Base-by-base conservation (phyloP, 768 basidiomycete genomes). In the Boletus reticuloceps region DNA sequence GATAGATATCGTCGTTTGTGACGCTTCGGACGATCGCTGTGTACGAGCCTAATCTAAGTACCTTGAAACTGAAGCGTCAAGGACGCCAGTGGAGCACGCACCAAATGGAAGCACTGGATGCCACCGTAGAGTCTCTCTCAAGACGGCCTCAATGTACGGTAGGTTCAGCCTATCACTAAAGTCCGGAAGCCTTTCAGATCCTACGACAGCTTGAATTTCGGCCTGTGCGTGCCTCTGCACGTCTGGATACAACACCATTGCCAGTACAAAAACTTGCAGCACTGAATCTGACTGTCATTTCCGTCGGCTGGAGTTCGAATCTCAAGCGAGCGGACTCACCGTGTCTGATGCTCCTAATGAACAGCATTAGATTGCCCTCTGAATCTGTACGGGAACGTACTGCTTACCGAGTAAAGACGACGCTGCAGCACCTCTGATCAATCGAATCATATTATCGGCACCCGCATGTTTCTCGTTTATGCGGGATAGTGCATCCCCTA, bases 211-310 rank as follows among this genome's bases (percentile, higher is more conserved):
- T 47, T 32, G 45, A 11, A 56, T 56, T 19, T 53, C 55, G 2
- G 36, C 51, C n/a, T 43, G 55, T 19, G 55, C 55, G 16, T 51
- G 41, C 22, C n/a, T 56, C 46, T 56, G 55, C 22, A 53, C 55
- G 20, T 56, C 55, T 13, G 55, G 55, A 16, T 47, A 10, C 27
- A 53, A 25, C 8, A 56, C 46, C 55, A 56, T 56, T 34, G 51
- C 55, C 4, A 56, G 55, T 13, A 56, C 45, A 17, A 56, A 36
- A 0, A 43, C 46, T 37, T 43, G 38, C 17, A 56, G 19, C 10
- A 20, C 41, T 34, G 51, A 53, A 32, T 53, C 55, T 12, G 55
- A 47, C 55, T 56, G 25, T 53, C 46, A 6, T 22, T 10, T 20
- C 25, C 12, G 13, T 53, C n/a, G 19, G 32, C 20, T 12, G 16